Conservation (phyloP, 768 basidiomycete species). For the Candolleomyces efflorescens region DNA sequence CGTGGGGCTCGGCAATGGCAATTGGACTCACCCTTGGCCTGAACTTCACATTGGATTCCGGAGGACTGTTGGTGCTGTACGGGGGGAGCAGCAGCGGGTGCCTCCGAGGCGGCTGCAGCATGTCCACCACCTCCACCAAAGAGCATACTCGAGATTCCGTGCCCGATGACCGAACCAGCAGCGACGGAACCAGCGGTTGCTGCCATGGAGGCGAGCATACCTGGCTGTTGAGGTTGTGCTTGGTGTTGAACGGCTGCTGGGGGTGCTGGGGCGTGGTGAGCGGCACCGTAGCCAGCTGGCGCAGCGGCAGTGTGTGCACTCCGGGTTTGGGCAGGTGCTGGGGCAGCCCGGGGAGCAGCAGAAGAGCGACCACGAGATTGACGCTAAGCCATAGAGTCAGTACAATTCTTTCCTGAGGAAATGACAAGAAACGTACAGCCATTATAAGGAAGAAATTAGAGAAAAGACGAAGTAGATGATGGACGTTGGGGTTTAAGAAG, state of each 20-base stretch:
- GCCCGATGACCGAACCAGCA: constrained; percentile 82
- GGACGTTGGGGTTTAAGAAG: constrained; percentile 25
- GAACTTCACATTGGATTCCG: constrained; percentile 61
- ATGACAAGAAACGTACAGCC: constrained; percentile 4
- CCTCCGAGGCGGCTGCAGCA: constrained; percentile 37
- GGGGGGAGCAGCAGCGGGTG: constrained; percentile 41
- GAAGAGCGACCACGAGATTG: constrained; percentile 74
- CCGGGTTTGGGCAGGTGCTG: constrained; percentile 42
- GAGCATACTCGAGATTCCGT: constrained; percentile 87
- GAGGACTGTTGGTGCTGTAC: constrained; percentile 42
- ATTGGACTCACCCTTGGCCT: constrained; percentile 65
- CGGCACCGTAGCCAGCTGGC: constrained; percentile 41
- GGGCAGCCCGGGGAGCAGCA: constrained; percentile 41
- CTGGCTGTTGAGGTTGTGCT: constrained; percentile 52
- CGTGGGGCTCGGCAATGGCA: too few species aligned
- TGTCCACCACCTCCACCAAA: constrained; percentile 65
- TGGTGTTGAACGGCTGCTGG: constrained; percentile 39
- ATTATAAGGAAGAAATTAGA: neutral
- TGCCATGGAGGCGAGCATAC: constrained; percentile 81
- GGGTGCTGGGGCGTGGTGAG: constrained; percentile 40
- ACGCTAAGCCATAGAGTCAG: constrained; percentile 42
- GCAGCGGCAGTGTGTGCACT: constrained; percentile 49
- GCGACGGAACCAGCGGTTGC: constrained; percentile 90
- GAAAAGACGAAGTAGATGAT: constrained; percentile 13
- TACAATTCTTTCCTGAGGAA: neutral